These are phyloP conservation scores for Dioszegia hungarica DNA, from an alignment of 768 basidiomycete genomes.

Conservation along the genomic window DNA sequence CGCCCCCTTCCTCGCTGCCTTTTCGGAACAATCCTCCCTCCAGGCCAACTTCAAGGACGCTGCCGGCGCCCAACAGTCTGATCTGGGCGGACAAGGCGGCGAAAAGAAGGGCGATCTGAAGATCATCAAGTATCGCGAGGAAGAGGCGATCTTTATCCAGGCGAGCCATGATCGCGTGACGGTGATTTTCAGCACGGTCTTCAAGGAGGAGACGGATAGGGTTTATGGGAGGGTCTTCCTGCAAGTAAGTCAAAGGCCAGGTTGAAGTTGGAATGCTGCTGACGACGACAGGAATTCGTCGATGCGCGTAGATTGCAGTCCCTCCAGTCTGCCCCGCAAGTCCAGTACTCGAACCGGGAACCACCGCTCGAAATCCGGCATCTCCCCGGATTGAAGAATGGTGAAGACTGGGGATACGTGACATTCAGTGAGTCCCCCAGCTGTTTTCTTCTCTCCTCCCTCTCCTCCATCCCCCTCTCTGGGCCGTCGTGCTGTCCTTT, in stretches of 20 bases:
- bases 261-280: background rate
- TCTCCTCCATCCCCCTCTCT: background rate
- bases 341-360: conserved; percentile 87
- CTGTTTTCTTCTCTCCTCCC: background rate
- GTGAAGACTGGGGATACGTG: conserved; percentile 90
- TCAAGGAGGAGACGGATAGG: conserved; percentile 94
- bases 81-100: conserved; percentile 17
- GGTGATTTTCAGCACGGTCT: conserved; percentile 93
- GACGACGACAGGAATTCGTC: conserved; percentile 78
- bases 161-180: conserved; percentile 93
- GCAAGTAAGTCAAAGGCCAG: conserved; percentile 58
- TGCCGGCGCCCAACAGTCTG: conserved; percentile 56
- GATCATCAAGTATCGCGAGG: conserved; percentile 89
- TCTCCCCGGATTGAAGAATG: conserved; percentile 69
- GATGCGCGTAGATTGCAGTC: conserved; percentile 91
- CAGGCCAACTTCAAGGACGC: conserved; percentile 54
- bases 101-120: conserved; percentile 70
- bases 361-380: conserved; percentile 95
- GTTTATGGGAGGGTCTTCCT: conserved; percentile 98
- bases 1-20: conserved; percentile 88
- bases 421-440: conserved; percentile 61
- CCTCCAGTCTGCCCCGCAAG: conserved; percentile 95
- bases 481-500: too few relatives aligned
- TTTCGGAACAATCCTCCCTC: conserved; percentile 74
- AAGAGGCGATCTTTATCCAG: conserved; percentile 94